Percentiles rank a stretch among this genome's conserved stretches.
Conservation (phyloP, 768 basidiomycete species). For the Mycena alexandri region DNA sequence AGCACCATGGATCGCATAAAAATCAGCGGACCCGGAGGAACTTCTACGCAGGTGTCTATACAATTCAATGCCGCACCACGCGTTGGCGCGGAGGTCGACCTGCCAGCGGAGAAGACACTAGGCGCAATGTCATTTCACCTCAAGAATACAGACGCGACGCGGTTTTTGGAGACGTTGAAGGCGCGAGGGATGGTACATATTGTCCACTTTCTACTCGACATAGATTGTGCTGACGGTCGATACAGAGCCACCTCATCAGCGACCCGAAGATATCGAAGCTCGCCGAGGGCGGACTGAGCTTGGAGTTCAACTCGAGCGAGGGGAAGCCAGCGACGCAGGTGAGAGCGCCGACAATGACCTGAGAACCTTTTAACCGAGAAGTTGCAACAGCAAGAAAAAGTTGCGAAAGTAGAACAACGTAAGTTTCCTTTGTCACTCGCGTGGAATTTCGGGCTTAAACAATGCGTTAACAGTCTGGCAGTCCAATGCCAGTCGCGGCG, state of each 20-base stretch:
- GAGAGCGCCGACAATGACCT: background rate
- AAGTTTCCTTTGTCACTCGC: background rate
- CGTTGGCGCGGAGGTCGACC: slow-evolving; percentile 19
- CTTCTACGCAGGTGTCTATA: slow-evolving; percentile 8
- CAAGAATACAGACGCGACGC: slow-evolving; percentile 15
- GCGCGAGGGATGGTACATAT: slow-evolving; percentile 33
- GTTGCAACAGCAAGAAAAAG: slow-evolving; percentile 24
- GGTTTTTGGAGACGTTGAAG: slow-evolving; percentile 31
- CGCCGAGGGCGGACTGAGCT: slow-evolving; percentile 18
- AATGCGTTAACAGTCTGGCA: slow-evolving; percentile 14
- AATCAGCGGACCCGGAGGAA: slow-evolving; percentile 1
- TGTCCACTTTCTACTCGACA: too few relatives aligned
- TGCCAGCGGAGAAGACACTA: background rate
- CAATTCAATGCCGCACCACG: slow-evolving; percentile 11
- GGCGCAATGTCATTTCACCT: slow-evolving; percentile 26
- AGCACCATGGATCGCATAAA: slow-evolving; percentile 20
- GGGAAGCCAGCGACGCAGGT: slow-evolving; percentile 32
- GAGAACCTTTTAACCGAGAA: background rate
- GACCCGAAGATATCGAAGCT: slow-evolving; percentile 36
- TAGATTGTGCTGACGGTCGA: background rate
- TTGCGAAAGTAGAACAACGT: slow-evolving; percentile 35
- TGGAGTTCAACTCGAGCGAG: slow-evolving; percentile 23
- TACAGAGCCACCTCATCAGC: slow-evolving; percentile 25
- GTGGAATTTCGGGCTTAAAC: background rate
- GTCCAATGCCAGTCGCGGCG: slow-evolving; percentile 11